Conservation (phyloP, 129 eudicot species). For the Ambrosia artemisiifolia region DNA sequence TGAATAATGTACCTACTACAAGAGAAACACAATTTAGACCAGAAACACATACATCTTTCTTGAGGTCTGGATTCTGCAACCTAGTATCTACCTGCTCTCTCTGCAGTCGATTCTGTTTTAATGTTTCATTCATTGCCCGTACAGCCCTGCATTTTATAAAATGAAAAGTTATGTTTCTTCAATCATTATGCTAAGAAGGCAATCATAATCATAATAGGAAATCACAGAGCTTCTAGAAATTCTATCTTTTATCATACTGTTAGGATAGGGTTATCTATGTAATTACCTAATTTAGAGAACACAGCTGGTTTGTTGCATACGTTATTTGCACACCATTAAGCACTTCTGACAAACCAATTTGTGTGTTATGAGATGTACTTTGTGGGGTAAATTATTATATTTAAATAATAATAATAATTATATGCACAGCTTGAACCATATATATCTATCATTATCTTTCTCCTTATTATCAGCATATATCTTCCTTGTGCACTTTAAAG, state of each 20-base stretch:
- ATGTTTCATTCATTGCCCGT: conserved; percentile 85
- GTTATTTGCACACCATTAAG: too few species aligned
- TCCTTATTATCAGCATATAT: not conserved
- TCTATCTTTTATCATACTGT: not conserved
- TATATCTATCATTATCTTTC: not conserved
- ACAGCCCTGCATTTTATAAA: conserved; percentile 63
- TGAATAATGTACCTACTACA: not conserved
- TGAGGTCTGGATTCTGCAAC: conserved; percentile 38
- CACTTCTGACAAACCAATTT: too few species aligned
- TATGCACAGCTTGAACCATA: too few species aligned
- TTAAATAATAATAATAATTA: too few species aligned
- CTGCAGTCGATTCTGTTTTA: conserved; percentile 77
- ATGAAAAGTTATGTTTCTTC: not conserved
- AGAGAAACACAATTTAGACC: not conserved
- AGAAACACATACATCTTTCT: conserved; percentile 53
- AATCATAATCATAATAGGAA: not conserved
- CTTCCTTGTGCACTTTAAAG: not conserved
- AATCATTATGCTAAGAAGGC: not conserved
- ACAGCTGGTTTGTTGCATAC: too few species aligned
- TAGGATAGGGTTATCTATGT: too few species aligned
- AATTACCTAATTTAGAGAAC: not conserved
- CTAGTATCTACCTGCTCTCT: conserved; percentile 69
- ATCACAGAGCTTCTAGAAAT: not conserved
- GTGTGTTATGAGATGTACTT: too few species aligned
- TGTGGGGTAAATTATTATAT: too few species aligned